Conservation (phyloP, 192 early-diverging fungal genomes). For the Coemansia pectinata region DNA sequence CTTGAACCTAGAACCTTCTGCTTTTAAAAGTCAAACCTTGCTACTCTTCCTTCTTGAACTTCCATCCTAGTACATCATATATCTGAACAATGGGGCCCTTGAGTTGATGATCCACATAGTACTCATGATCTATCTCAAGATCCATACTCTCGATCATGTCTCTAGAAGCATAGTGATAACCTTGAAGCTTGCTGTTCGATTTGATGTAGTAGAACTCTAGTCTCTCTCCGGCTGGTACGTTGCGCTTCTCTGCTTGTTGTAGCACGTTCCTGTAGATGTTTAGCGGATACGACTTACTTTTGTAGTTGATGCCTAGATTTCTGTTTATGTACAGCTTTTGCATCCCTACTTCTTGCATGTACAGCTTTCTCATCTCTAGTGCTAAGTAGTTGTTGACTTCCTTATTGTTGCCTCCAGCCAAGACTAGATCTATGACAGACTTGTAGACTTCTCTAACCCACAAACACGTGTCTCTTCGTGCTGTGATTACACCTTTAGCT, state of each 20-base stretch:
- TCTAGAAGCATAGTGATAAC: conserved; percentile 13
- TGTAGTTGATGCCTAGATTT: conserved; percentile 16
- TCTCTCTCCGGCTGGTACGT: conserved; percentile 18
- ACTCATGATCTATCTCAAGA: conserved; percentile 11
- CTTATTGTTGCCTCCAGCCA: not conserved
- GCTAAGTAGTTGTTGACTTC: conserved; percentile 1
- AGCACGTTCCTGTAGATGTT: conserved; percentile 11
- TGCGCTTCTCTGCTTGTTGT: conserved; percentile 1
- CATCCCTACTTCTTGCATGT: not conserved
- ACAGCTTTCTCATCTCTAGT: not conserved
- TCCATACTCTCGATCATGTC: conserved; percentile 5
- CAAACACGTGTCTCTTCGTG: conserved; percentile 25
- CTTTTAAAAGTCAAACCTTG: too few species aligned
- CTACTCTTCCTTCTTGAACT: not conserved
- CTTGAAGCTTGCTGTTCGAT: conserved; percentile 5
- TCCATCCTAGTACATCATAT: not conserved
- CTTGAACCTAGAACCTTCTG: too few species aligned
- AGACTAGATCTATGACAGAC: conserved; percentile 5
- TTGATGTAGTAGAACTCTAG: conserved; percentile 17
- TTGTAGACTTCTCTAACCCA: conserved; percentile 19
- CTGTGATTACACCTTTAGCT: conserved; percentile 25
- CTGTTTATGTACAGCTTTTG: conserved; percentile 10
- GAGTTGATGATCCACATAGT: conserved; percentile 15
- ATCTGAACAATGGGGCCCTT: conserved; percentile 5
- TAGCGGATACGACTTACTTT: conserved; percentile 8